Base-by-base conservation (phyloP, 768 basidiomycete species). In the Goffeauzyma gilvescens region DNA sequence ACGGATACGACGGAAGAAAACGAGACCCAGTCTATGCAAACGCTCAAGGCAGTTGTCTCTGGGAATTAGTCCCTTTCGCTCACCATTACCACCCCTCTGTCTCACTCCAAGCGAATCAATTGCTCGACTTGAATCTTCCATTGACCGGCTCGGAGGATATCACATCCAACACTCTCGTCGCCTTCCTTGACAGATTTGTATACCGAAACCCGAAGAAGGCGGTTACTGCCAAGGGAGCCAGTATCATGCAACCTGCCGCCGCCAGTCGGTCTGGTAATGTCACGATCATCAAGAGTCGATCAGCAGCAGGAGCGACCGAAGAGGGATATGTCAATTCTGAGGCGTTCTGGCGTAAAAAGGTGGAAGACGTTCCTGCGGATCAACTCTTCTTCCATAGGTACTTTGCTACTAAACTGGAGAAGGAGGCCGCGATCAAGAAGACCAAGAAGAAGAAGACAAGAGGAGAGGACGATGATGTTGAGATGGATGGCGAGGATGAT, bases 141-240 rank as follows among this genome's bases (percentile, higher is more conserved):
- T 66, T 95, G 9, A 83, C 84, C 0, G 79, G 81, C 8, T 78
- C 75, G 7, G 72, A 84, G 0, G 89, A 96, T 57, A 78, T 98
- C 36, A 77, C 82, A 8, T 76, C 86, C 44, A 87, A 93, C 66
- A 89, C 87, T 0, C 74, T 95, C 18, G 78, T 82, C 0, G 83
- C 87, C 55, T 95, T 98, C 74, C 73, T 96, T 30, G 93, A 96
- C 59, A 75, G 89, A 25, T 95, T 96, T 66, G 83, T 95, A 32
- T 95, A 85, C 69, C 84, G 87, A 64, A 95, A 96, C 60, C 78
- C 87, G 1, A 96, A 95, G 67, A 68, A 69, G 50, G 77, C 79
- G 53, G 50, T 65, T 1, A 70, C 68, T 43, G 66, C 72, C 6
- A 79, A 76, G 57, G 89, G 87, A n/a, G 70, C 75, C 0, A 83